Evolutionary conservation across 106 monocot species (phyloP).

Genomic region (Allium sativum): DNA sequence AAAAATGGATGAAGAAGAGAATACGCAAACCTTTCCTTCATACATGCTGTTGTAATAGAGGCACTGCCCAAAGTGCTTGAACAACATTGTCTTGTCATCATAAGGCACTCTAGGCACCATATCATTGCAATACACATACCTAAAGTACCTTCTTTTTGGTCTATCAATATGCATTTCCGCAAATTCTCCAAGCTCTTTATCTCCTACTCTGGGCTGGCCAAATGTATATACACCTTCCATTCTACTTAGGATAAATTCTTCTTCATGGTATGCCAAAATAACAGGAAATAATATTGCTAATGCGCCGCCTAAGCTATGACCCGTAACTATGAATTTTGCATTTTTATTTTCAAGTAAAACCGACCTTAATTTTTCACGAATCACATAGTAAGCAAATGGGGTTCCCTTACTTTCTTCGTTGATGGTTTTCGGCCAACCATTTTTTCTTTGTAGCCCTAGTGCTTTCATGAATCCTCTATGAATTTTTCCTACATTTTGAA

Average conservation of each 20-base stretch:
- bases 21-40: conserved; percentile 36
- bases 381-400: conserved; percentile 54
- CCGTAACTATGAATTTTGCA: conserved; percentile 52
- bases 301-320: conserved; percentile 90
- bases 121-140: conserved; percentile 77
- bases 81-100: conserved; percentile 50
- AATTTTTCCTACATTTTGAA: conserved; percentile 53
- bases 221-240: conserved; percentile 66
- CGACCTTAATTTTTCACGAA: conserved; percentile 33
- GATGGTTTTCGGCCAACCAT: conserved; percentile 30
- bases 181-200: conserved; percentile 36
- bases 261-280: conserved; percentile 43
- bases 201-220: conserved; percentile 85
- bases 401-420: not conserved
- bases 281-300: conserved; percentile 61
- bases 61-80: conserved; percentile 72
- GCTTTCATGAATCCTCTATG: conserved; percentile 92
- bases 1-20: not conserved
- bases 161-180: conserved; percentile 10
- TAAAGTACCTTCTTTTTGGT: conserved; percentile 25
- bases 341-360: conserved; percentile 18
- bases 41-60: conserved; percentile 66
- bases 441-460: conserved; percentile 39
- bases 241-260: conserved; percentile 31
- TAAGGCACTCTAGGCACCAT: conserved; percentile 72